These are phyloP conservation scores for Hypsizygus marmoreus DNA, from an alignment of 768 basidiomycete species.

Conservation along the genomic window DNA sequence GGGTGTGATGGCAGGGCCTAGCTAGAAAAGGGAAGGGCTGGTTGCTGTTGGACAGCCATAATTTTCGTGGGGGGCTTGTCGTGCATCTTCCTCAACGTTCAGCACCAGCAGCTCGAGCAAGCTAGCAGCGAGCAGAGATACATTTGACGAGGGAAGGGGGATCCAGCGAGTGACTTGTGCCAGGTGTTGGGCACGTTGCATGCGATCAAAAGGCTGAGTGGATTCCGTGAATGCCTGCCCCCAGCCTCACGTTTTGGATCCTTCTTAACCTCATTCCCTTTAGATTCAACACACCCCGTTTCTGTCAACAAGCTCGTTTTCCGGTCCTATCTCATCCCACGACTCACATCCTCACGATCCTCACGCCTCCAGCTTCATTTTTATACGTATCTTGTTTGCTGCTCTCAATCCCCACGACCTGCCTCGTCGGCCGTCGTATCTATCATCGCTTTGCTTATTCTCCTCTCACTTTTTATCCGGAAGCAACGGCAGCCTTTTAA, in stretches of 20 bases:
- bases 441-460: constrained; percentile 19
- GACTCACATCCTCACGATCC: constrained; percentile 57
- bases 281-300: constrained; percentile 30
- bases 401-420: constrained; percentile 25
- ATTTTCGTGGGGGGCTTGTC: constrained; percentile 14
- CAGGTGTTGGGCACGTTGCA: constrained; percentile 65
- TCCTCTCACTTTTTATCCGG: constrained; percentile 25
- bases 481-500: constrained; percentile 36
- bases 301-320: constrained; percentile 25
- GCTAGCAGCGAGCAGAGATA: not conserved
- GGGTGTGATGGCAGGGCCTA: constrained; percentile 17
- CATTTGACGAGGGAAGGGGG: constrained; percentile 36
- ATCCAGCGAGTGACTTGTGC: no score
- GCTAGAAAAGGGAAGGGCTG: constrained; percentile 19
- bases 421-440: constrained; percentile 27
- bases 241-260: constrained; percentile 59
- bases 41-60: constrained; percentile 19
- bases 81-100: constrained; percentile 6
- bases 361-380: constrained; percentile 50
- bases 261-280: constrained; percentile 46
- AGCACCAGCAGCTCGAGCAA: not conserved
- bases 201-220: constrained; percentile 70
- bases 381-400: constrained; percentile 52
- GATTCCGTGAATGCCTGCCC: constrained; percentile 53
- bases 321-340: constrained; percentile 24